These are phyloP conservation scores for Paramyrothecium sp. DNA, from an alignment of 2,329 filamentous ascomycete genomes.

Conservation along the genomic window DNA sequence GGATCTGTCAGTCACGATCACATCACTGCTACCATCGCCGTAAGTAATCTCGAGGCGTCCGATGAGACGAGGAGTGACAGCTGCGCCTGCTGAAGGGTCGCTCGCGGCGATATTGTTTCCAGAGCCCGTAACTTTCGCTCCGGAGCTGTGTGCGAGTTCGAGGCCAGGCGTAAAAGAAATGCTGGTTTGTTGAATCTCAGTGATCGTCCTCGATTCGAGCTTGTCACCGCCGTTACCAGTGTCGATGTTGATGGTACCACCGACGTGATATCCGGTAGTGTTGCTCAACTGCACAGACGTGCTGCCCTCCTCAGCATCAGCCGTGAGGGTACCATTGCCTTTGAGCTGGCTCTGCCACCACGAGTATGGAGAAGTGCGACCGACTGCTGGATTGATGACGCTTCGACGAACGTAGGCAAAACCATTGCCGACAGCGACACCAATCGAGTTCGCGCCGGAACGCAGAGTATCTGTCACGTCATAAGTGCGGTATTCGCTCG, in stretches of 20 bases:
- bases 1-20: neutral
- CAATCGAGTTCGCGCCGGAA: neutral
- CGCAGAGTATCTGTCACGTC: neutral
- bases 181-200: neutral
- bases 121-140: too few species aligned
- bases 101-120: too few species aligned
- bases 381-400: neutral
- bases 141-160: neutral
- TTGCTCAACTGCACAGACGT: neutral
- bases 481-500: neutral
- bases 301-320: neutral
- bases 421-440: neutral
- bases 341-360: neutral
- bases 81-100: too few species aligned
- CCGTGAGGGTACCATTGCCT: neutral
- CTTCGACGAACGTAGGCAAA: neutral
- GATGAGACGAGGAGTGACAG: too few species aligned
- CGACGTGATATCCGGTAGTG: neutral
- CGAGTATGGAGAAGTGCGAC: neutral
- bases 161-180: neutral
- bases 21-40: too few species aligned
- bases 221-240: neutral
- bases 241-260: neutral
- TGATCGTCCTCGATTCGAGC: neutral
- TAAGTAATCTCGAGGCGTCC: too few species aligned